A percentile compares a stretch with the other conserved stretches of the same genome.
Evolutionary conservation across 2,329 filamentous ascomycete genomes (phyloP).

Genomic region (Colletotrichum sansevieriae): DNA sequence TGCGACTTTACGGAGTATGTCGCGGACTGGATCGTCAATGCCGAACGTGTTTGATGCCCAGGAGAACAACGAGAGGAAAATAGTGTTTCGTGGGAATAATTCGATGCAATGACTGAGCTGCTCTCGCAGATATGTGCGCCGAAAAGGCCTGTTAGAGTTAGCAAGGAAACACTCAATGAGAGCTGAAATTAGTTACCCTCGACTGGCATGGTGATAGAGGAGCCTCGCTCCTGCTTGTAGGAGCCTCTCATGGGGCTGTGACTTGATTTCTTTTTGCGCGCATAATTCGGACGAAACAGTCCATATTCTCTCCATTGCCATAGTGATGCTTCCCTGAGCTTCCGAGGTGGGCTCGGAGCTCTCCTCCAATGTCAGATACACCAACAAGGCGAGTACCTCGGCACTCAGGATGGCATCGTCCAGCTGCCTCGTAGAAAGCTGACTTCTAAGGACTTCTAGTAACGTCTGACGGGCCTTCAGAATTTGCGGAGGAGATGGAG

Average conservation of each 20-base stretch:
- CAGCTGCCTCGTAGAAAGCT: slow-evolving; percentile 63
- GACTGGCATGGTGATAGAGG: slow-evolving; percentile 74
- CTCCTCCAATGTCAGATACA: slow-evolving; percentile 69
- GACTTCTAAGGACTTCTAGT: slow-evolving; percentile 65
- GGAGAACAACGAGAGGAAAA: slow-evolving; percentile 80
- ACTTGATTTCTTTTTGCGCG: slow-evolving; percentile 50
- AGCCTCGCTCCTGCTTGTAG: slow-evolving; percentile 78
- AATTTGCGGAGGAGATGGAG: slow-evolving; percentile 53
- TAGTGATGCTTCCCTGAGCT: slow-evolving; percentile 67
- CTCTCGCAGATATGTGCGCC: slow-evolving; percentile 73
- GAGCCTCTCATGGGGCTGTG: slow-evolving; percentile 69
- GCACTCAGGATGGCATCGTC: slow-evolving; percentile 66
- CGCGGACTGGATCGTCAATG: slow-evolving; percentile 82
- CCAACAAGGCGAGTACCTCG: slow-evolving; percentile 74
- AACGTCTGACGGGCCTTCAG: slow-evolving; percentile 69
- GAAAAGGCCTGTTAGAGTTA: slow-evolving; percentile 67
- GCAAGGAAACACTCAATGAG: slow-evolving; percentile 3
- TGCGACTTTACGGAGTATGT: slow-evolving; percentile 69
- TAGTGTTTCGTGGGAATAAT: slow-evolving; percentile 80
- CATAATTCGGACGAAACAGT: slow-evolving; percentile 58
- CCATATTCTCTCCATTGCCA: slow-evolving; percentile 59
- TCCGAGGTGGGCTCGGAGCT: slow-evolving; percentile 58
- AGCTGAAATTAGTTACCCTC: slow-evolving; percentile 58
- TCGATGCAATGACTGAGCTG: slow-evolving; percentile 71
- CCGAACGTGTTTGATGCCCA: slow-evolving; percentile 80